Conservation (phyloP, 2,329 filamentous ascomycete genomes). For the Chaetoscypha palmicola region DNA sequence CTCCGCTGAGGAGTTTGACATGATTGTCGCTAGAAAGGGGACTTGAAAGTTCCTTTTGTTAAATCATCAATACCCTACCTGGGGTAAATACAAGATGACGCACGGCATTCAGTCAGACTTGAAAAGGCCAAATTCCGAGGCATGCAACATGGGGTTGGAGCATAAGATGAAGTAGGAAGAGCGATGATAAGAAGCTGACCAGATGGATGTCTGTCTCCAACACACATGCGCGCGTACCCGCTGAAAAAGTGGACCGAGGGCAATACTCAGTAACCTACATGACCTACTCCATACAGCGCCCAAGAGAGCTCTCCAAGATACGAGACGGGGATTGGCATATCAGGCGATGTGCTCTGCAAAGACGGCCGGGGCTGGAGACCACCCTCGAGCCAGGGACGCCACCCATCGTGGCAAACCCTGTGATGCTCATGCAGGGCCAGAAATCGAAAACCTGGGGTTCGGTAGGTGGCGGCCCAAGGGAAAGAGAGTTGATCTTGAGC, state of each 20-base stretch:
- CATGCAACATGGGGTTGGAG: conserved; percentile 11
- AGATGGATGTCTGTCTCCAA: not conserved
- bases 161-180: conserved; percentile 12
- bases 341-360: conserved; percentile 27
- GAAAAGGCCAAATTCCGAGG: conserved; percentile 7
- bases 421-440: conserved; percentile 26
- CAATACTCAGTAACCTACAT: not conserved
- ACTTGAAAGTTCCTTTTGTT: not conserved
- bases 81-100: conserved; percentile 6
- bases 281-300: not conserved
- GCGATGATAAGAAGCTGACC: conserved; percentile 12
- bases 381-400: conserved; percentile 5
- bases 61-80: conserved; percentile 14
- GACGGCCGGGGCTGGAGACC: not conserved
- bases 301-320: not conserved
- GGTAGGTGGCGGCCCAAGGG: conserved; percentile 24
- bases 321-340: conserved; percentile 17
- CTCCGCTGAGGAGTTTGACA: conserved; percentile 29
- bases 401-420: conserved; percentile 14
- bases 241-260: conserved; percentile 10
- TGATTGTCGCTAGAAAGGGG: conserved; percentile 14
- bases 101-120: conserved; percentile 7
- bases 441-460: conserved; percentile 26
- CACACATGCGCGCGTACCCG: conserved; percentile 17
- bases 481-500: conserved; percentile 1